Evolutionary conservation across 345 rosid genomes (phyloP), one percentile per base, ranked within the genome.

Genomic region (Bruguiera parviflora): DNA sequence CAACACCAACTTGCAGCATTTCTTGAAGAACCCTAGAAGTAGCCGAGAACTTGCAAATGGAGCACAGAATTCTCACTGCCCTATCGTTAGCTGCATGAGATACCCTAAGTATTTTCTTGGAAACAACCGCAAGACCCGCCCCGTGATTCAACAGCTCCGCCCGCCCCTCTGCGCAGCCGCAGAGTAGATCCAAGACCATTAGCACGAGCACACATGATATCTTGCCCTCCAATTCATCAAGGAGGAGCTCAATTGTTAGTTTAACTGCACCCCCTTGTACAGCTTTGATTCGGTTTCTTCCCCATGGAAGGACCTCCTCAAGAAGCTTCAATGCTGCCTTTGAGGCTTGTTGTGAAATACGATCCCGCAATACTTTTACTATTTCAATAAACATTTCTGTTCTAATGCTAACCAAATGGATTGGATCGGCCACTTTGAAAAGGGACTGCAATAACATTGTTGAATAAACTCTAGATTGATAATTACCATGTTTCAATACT

Each of bases 211-310:
- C 96, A 19, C 62, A 73, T 21, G 68, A 53, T 73, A 87, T 77
- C 69, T 62, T 85, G 49, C 15, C 49, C 28, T 90, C 87, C 1
- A 78, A 47, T 9, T 84, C 71, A 57, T 89, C 96, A 8, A 92
- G 87, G n/a, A 92, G 92, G 65, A 82, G 83, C 75, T 89, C 92
- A 18, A 86, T 74, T 32, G 90, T 68, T 33, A 79, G 80, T 0
- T 84, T 46, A 11, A 89, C 84, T 0, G 84, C 81, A 0, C 91
- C 84, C 20, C 90, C 88, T 55, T 86, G 84, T 4, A 85, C 91
- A 1, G 84, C 88, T 71, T 83, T 89, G 68, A 85, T 60, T 70
- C 89, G 73, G 86, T 92, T 92, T 63, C 92, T 82, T 66, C 96
- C 92, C 87, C 85, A 82, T 24, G 91, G 87, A 70, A 85, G 81